A percentile compares a stretch with the other conserved stretches of the same genome.
These are phyloP conservation scores for Ceratocystis ficicola DNA, from an alignment of 2,329 filamentous ascomycete genomes.

Conservation along the genomic window DNA sequence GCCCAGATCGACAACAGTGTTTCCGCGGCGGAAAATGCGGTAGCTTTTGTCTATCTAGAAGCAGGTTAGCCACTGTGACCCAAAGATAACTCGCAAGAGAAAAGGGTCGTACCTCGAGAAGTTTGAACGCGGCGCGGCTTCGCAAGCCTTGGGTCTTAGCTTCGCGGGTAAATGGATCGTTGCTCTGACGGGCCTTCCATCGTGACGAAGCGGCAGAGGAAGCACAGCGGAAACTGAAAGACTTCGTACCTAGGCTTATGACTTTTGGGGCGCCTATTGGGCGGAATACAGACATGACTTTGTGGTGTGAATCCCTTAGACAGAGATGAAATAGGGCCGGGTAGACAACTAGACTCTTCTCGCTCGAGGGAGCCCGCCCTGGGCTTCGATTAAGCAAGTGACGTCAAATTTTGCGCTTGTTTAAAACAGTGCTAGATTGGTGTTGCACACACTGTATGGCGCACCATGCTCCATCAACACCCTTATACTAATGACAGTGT, in stretches of 20 bases:
- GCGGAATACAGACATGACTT: not conserved
- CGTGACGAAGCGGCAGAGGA: constrained; percentile 30
- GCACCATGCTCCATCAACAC: not conserved
- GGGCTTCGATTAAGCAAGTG: not conserved
- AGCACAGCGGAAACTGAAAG: not conserved
- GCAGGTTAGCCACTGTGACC: not conserved
- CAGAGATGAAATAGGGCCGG: not conserved
- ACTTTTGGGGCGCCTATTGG: not conserved
- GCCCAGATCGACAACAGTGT: constrained; percentile 82
- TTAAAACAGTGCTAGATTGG: not conserved
- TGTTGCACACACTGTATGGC: not conserved
- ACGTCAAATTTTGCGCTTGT: not conserved
- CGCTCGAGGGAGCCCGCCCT: not conserved
- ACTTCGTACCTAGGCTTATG: not conserved
- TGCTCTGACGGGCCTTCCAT: constrained; percentile 71
- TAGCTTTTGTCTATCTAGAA: constrained; percentile 68
- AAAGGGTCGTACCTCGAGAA: constrained; percentile 56
- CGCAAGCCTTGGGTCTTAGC: constrained; percentile 72
- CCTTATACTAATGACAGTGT: too few relatives aligned
- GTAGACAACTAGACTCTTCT: too few relatives aligned
- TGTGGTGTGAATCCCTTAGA: not conserved
- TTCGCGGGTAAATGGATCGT: constrained; percentile 59
- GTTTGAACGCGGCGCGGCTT: constrained; percentile 85
- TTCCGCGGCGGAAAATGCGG: constrained; percentile 61
- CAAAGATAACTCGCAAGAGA: not conserved